Evolutionary conservation across 148 eudicot genomes (phyloP).

Genomic region (Diospyros kaki): DNA sequence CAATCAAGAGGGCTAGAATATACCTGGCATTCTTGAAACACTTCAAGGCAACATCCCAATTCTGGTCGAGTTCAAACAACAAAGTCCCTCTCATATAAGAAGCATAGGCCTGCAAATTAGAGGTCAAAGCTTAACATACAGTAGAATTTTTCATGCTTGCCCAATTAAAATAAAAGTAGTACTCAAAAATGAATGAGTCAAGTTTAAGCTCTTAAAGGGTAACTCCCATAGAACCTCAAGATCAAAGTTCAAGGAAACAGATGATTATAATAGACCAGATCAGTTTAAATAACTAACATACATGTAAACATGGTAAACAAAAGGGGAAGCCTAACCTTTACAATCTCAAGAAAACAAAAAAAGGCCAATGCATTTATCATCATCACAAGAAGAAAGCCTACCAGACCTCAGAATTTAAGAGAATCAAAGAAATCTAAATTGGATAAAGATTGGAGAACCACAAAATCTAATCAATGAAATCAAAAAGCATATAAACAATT

Average conservation of each 20-base stretch:
- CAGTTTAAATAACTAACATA: background rate
- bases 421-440: no score
- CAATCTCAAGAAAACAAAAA: no score
- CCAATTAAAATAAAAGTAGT: background rate
- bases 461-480: no score
- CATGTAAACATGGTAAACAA: no score
- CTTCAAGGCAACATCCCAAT: conserved; percentile 85
- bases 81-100: conserved; percentile 83
- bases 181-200: background rate
- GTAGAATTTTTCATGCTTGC: background rate
- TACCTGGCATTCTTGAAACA: conserved; percentile 96
- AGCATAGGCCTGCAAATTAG: conserved; percentile 74
- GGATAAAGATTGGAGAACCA: no score
- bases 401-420: no score
- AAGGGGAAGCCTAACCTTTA: no score
- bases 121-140: conserved; percentile 3
- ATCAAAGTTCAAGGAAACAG: background rate
- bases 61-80: conserved; percentile 88
- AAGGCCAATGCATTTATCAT: no score
- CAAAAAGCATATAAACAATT: no score
- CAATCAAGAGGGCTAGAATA: background rate
- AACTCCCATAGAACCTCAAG: background rate
- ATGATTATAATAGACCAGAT: background rate
- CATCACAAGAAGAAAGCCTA: no score
- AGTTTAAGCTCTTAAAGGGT: background rate